A percentile compares a stretch with the other conserved stretches of the same genome.
These are phyloP conservation scores for Hyphodiscus sp. DNA, from an alignment of 2,329 filamentous ascomycete genomes.

Conservation along the genomic window DNA sequence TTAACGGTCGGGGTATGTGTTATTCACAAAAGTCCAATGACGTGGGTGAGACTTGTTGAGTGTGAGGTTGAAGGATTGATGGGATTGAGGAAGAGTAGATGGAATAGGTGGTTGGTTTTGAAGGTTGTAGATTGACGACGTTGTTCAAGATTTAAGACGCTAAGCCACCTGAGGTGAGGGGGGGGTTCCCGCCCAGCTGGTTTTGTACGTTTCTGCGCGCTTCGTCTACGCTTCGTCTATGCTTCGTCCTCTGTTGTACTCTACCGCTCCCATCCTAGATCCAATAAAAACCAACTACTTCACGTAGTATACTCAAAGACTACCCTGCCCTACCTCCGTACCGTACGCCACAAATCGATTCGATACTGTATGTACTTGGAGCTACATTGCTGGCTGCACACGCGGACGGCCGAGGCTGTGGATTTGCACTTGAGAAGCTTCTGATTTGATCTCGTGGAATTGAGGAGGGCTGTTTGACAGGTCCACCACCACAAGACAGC, in stretches of 20 bases:
- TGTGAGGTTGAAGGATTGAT: neutral
- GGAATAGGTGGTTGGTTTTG: neutral
- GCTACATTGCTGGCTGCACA: neutral
- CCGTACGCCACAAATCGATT: neutral
- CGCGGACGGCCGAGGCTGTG: neutral
- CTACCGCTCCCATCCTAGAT: too few relatives aligned
- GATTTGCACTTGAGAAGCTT: neutral
- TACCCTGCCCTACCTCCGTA: too few relatives aligned
- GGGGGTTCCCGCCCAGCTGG: too few relatives aligned
- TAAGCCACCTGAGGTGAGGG: neutral
- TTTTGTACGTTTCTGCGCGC: constrained; percentile 1
- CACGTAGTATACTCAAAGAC: too few relatives aligned
- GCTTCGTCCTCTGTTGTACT: too few relatives aligned
- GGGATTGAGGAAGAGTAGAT: neutral
- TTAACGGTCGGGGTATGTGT: neutral
- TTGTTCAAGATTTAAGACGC: constrained; percentile 1
- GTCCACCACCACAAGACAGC: neutral
- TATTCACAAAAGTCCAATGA: neutral
- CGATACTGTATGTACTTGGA: too few relatives aligned
- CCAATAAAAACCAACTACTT: too few relatives aligned
- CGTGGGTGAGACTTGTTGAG: neutral
- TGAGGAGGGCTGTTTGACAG: neutral
- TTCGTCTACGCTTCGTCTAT: too few relatives aligned
- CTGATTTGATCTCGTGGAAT: neutral
- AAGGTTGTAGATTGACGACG: neutral